Evolutionary conservation across 73 alveolate genomes (phyloP), one percentile per base, ranked within the genome.

Genomic region (Halteria grandinella): DNA sequence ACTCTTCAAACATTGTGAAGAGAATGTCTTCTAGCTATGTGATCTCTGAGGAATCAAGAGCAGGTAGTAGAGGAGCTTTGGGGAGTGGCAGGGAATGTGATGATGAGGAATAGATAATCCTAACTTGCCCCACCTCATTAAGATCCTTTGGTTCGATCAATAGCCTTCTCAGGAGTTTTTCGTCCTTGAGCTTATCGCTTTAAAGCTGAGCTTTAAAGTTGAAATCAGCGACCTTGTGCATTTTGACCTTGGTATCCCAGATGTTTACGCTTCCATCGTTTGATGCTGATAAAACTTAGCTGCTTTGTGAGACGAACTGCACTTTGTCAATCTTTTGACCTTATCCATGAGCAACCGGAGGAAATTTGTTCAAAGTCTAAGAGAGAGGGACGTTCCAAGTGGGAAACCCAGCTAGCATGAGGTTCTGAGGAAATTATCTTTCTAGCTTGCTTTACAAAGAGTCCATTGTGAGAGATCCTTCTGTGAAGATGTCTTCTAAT

Each of bases 191-290:
- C 14, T 57, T 34, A 6, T 57, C 74, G 5, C 7, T 23, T 12
- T 57, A 33, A 12, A 57, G 31, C 54, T 57, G 31, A 8, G 21
- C n/a, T 21, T 29, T 57, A n/a, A 57, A 33, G 31, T 57, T 57
- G 12, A n/a, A 34, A 11, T 36, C 51, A 31, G 55, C 74, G 5
- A 57, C 32, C 7, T 28, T 5, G 14, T 57, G 36, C 3, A 79
- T 44, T 14, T 29, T 53, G 2, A 79, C 28, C 10, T 51, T 53
- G 14, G 89, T 24, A 32, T 69, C 53, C 83, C 83, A 79, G 11
- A 79, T 36, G 32, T 58, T 69, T 21, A 79, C 55, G 34, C 76
- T 63, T 28, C 89, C 89, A 53, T 79, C 89, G 4, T 69, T 60
- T 1, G 75, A 14, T 14, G 49, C 84, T 4, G 84, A n/a, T 58